Percentiles rank a stretch among this genome's conserved stretches.
Conservation (phyloP, 148 eudicot genomes). For the Spergularia bocconei region DNA sequence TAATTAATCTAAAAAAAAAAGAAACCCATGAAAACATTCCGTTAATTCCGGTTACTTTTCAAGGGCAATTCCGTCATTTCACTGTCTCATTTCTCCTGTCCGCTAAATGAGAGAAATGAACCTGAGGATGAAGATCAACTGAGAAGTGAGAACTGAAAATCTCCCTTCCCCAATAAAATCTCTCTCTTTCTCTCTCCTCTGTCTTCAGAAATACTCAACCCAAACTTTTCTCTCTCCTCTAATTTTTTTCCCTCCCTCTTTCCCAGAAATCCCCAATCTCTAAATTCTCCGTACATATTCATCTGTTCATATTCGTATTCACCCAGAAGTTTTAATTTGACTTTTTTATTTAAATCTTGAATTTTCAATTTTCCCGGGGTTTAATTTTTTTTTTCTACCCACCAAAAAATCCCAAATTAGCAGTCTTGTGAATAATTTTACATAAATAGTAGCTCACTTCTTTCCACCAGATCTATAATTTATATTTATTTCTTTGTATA, state of each 20-base stretch:
- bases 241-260: neutral
- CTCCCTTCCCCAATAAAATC: too few species aligned
- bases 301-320: too few species aligned
- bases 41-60: constrained; percentile 21
- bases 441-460: too few species aligned
- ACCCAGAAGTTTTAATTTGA: too few species aligned
- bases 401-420: neutral
- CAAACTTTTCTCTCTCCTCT: neutral
- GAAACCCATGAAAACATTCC: neutral
- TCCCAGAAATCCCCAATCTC: neutral
- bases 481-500: neutral
- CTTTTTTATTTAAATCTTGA: too few species aligned
- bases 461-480: too few species aligned
- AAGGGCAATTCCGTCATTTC: constrained; percentile 35
- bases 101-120: neutral
- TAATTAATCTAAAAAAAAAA: neutral
- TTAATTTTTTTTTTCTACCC: neutral
- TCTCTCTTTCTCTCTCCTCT: too few species aligned
- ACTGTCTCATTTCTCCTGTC: neutral
- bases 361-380: too few species aligned
- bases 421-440: neutral
- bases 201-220: too few species aligned
- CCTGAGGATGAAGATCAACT: constrained; percentile 11
- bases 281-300: too few species aligned
- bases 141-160: neutral